Percentiles rank a stretch among this genome's conserved stretches.
These are phyloP conservation scores for Phytopythium aichiense DNA, from an alignment of 352 stramenopile genomes.

Conservation along the genomic window DNA sequence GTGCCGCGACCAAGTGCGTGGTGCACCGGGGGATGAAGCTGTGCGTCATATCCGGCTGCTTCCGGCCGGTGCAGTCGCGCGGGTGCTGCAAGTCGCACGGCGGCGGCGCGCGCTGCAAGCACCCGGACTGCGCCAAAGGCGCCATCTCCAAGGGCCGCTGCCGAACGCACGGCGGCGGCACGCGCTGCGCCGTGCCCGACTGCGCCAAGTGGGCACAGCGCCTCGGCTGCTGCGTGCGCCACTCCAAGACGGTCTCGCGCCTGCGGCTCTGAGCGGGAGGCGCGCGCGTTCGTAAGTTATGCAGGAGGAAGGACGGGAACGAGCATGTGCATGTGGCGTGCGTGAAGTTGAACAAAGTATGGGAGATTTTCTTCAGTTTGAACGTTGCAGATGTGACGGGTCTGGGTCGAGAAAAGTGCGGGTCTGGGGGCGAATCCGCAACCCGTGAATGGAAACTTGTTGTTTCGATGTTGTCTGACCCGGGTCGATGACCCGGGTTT, in stretches of 20 bases:
- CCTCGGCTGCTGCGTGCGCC: constrained; percentile 35
- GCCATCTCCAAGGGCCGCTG: constrained; percentile 50
- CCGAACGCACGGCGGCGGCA: constrained; percentile 46
- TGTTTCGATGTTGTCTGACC: too few species aligned
- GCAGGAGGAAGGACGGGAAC: background rate
- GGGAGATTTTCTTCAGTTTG: background rate
- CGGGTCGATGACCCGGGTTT: too few species aligned
- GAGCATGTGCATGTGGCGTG: background rate
- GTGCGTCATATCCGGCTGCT: constrained; percentile 31
- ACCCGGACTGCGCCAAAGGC: constrained; percentile 41
- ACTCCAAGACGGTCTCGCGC: constrained; percentile 27
- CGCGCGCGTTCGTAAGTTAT: constrained; percentile 1
- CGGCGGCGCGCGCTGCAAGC: constrained; percentile 47
- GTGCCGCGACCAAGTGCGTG: constrained; percentile 25
- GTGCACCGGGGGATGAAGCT: constrained; percentile 43
- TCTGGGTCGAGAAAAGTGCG: background rate
- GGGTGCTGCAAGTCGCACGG: constrained; percentile 62
- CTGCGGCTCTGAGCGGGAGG: background rate
- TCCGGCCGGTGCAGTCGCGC: constrained; percentile 40
- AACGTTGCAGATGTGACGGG: background rate
- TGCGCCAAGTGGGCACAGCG: constrained; percentile 49
- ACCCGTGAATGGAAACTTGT: background rate
- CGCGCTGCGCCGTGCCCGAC: constrained; percentile 34
- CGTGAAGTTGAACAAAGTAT: background rate
- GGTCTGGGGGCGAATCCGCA: background rate